phyloP scores from a whole-genome alignment of 192 early-diverging fungal species.

The Allomyces macrogynus region DNA sequence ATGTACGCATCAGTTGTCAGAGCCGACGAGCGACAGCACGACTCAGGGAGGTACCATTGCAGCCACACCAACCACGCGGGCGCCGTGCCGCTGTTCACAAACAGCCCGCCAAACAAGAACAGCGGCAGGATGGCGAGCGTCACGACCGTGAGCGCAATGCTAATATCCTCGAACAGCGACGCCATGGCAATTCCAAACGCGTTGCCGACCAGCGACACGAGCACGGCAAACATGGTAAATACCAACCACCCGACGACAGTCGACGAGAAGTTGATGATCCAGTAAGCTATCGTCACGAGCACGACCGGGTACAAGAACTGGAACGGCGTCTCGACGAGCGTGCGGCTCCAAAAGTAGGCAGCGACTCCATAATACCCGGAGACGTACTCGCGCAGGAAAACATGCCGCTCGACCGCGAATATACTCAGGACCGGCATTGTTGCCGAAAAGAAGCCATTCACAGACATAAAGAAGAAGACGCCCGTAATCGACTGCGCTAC shows the following conservation, averaged over 20 bases:
- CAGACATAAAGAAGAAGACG: too few relatives aligned
- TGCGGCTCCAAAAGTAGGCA: slow-evolving; percentile 30
- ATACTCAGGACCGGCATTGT: slow-evolving; percentile 23
- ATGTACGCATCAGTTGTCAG: not conserved
- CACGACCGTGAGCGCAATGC: slow-evolving; percentile 19
- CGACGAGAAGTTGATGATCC: slow-evolving; percentile 23
- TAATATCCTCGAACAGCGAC: slow-evolving; percentile 17
- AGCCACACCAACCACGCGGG: slow-evolving; percentile 30
- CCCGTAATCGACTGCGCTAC: slow-evolving; percentile 19
- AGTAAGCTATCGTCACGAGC: slow-evolving; percentile 22
- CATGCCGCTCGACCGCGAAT: slow-evolving; percentile 26
- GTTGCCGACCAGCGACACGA: slow-evolving; percentile 18
- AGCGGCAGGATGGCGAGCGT: slow-evolving; percentile 30
- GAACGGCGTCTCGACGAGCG: slow-evolving; percentile 29
- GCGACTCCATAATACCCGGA: slow-evolving; percentile 31
- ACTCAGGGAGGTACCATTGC: slow-evolving; percentile 9
- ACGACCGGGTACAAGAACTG: slow-evolving; percentile 22
- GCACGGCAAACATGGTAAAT: not conserved
- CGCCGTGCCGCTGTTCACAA: slow-evolving; percentile 32
- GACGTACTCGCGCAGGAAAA: slow-evolving; percentile 33
- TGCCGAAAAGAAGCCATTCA: slow-evolving; percentile 8
- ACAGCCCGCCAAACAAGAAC: slow-evolving; percentile 31
- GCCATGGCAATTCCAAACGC: slow-evolving; percentile 28
- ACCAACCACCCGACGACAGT: too few relatives aligned
- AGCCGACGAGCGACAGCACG: not conserved